Conservation (phyloP, 257 asterid species). For the Solanum appendiculatum region DNA sequence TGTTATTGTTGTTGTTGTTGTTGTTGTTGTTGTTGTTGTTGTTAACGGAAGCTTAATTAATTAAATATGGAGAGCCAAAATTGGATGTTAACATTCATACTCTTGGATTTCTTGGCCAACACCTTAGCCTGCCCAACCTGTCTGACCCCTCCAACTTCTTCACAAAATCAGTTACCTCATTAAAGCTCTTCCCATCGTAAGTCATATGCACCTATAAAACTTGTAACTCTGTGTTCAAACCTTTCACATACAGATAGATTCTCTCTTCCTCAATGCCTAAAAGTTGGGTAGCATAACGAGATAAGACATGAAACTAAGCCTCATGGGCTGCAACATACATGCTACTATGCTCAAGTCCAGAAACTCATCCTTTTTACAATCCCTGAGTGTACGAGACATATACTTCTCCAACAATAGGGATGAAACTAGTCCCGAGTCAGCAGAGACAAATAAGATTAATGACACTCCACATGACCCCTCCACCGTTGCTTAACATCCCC, state of each 20-base stretch:
- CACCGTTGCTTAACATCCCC: too few relatives aligned
- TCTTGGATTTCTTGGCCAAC: background rate
- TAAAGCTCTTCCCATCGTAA: background rate
- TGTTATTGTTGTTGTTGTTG: too few relatives aligned
- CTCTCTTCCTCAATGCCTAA: background rate
- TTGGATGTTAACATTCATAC: too few relatives aligned
- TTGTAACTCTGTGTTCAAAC: background rate
- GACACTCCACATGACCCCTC: background rate
- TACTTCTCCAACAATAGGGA: too few relatives aligned
- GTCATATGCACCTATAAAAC: background rate
- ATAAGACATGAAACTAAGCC: background rate
- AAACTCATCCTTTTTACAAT: background rate
- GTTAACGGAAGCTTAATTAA: too few relatives aligned
- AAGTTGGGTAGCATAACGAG: background rate
- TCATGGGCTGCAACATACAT: background rate
- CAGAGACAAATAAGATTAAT: background rate
- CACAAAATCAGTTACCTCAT: background rate
- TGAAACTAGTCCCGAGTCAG: background rate
- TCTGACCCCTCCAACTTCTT: background rate
- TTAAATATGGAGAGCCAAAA: too few relatives aligned
- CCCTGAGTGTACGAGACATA: background rate
- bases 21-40: too few relatives aligned
- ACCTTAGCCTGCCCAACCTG: background rate
- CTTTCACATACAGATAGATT: too few relatives aligned
- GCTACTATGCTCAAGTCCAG: background rate